phyloP scores from a whole-genome alignment of 2,329 filamentous ascomycete genomes.

The Fusarium irregulare region DNA sequence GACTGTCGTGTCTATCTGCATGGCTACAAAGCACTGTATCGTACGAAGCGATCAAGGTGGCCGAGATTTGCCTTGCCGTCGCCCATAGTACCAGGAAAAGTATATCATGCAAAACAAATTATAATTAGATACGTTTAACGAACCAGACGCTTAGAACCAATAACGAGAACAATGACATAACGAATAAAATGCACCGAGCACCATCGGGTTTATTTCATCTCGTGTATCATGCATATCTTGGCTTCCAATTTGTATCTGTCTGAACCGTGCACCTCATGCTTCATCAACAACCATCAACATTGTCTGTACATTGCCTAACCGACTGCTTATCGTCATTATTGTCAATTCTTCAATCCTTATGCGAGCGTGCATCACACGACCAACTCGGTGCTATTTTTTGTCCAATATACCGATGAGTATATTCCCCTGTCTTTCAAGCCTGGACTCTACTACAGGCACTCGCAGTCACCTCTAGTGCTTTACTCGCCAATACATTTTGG shows the following conservation, averaged over 20 bases:
- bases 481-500: too few species aligned
- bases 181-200: background rate
- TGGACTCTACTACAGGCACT: background rate
- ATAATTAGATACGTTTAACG: background rate
- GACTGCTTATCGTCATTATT: background rate
- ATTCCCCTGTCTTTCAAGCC: background rate
- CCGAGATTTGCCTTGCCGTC: too few species aligned
- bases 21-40: too few species aligned
- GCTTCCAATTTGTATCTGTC: background rate
- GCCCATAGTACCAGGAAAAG: background rate
- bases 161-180: conserved; percentile 29
- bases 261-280: background rate
- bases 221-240: background rate
- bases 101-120: background rate
- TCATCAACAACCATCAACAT: background rate
- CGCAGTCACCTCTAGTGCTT: too few species aligned
- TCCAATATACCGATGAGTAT: background rate
- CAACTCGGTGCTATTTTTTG: background rate
- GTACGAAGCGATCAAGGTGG: too few species aligned
- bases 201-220: background rate
- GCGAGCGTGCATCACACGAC: background rate
- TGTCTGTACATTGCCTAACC: background rate
- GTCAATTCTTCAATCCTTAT: too few species aligned
- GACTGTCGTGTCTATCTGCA: background rate
- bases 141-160: background rate